Evolutionary conservation across 2,329 filamentous ascomycete genomes (phyloP).

Genomic region (Pseudogymnoascus sp.): DNA sequence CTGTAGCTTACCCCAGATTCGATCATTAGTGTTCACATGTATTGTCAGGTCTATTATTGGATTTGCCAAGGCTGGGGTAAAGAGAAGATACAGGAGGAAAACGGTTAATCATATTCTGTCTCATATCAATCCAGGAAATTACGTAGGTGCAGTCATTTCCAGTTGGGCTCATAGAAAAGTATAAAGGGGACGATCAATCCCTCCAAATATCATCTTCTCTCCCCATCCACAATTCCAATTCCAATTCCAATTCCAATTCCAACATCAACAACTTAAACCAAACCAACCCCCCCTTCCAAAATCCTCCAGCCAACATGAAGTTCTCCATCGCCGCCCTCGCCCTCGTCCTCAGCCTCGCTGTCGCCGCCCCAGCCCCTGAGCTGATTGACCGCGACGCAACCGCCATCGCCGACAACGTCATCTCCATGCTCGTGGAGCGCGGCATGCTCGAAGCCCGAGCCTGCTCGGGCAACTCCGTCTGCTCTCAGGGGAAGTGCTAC

Average conservation of each 20-base stretch:
- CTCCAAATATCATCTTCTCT: not conserved
- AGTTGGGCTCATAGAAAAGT: not conserved
- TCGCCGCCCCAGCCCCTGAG: conserved; percentile 16
- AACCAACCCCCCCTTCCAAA: not conserved
- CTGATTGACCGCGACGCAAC: conserved; percentile 20
- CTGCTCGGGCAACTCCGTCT: not conserved
- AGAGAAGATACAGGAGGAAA: not conserved
- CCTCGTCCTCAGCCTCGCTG: conserved; percentile 8
- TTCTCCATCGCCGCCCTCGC: not conserved
- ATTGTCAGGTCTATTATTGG: not conserved
- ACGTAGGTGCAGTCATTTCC: not conserved
- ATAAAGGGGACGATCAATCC: not conserved
- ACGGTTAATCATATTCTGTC: not conserved
- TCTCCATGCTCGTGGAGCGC: not conserved
- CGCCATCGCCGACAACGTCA: conserved; percentile 17
- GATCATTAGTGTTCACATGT: not conserved
- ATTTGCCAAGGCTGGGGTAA: not conserved
- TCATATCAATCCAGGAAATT: not conserved
- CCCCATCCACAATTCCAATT: not conserved
- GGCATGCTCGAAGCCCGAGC: not conserved
- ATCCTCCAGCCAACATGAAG: not conserved
- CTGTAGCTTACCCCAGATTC: not conserved
- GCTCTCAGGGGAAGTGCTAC: not conserved
- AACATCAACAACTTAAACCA: not conserved
- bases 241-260: not conserved